Evolutionary conservation across 768 basidiomycete genomes (phyloP).

Genomic region (Russula vinacea): DNA sequence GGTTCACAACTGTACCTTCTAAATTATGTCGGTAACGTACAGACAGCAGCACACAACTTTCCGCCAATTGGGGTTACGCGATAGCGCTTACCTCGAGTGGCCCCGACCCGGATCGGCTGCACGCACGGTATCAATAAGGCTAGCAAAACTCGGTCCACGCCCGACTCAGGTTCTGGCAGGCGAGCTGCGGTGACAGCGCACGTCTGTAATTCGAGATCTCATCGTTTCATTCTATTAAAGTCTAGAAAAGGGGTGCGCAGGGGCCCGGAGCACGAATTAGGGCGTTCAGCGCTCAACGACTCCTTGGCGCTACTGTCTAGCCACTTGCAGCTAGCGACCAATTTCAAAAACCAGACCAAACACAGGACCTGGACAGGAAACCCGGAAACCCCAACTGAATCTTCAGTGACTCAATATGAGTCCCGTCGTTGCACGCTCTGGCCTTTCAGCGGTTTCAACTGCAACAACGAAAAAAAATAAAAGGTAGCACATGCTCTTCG

Average conservation of each 20-base stretch:
- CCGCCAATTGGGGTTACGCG: too few relatives aligned
- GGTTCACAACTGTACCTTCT: too few relatives aligned
- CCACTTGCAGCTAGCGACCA: constrained; percentile 11
- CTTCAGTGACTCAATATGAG: constrained; percentile 4
- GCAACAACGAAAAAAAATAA: neutral
- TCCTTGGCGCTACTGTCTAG: neutral
- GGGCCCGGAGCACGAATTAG: neutral
- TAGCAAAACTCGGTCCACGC: neutral
- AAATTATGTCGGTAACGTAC: too few relatives aligned
- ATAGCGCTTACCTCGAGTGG: too few relatives aligned
- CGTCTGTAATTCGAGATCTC: neutral
- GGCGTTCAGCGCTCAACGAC: neutral
- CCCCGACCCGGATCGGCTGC: too few relatives aligned
- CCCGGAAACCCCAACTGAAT: too few relatives aligned
- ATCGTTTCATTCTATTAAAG: constrained; percentile 3
- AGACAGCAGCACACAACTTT: too few relatives aligned
- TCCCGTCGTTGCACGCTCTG: neutral
- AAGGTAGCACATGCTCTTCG: neutral
- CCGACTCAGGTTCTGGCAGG: neutral
- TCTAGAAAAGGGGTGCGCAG: neutral
- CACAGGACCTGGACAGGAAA: neutral
- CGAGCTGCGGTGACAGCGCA: neutral
- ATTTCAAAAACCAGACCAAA: constrained; percentile 2
- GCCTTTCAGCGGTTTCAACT: neutral
- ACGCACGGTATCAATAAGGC: too few relatives aligned